Base-by-base conservation (phyloP, 2,329 filamentous ascomycete genomes). In the Aureobasidium lini region DNA sequence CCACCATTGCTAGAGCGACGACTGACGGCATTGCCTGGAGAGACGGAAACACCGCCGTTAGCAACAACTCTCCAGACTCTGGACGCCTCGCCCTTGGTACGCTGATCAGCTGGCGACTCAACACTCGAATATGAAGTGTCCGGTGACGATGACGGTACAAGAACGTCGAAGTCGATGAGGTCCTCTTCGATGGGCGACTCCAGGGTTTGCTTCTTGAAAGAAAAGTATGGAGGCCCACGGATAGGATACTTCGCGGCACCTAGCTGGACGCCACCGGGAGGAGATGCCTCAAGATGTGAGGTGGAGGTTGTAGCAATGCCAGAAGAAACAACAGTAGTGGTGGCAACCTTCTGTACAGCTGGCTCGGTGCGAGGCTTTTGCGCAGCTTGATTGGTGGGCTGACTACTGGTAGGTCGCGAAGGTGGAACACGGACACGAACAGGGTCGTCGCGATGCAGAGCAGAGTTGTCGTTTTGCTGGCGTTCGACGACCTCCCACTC, bases 141-240 rank as follows among this genome's bases (percentile, higher is more conserved):
- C 43, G 50, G 28, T 18, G 59, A 57, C 8, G 59, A 49, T 11
- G 42, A 57, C 48, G 62, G 64, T 1, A 60, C n/a, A 31, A 65
- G 62, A 15, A 61, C 59, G 28, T 63, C 58, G 59, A 69, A 66
- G 56, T 66, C 63, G 64, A 68, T 68, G 43, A 69, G 66, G 48
- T 68, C 64, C 57, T 61, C 64, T 48, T 49, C 57, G 4, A 62
- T 59, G 16, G 48, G 57, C 3, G 65, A 65, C 9, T 60, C 42
- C 43, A 66, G 63, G 48, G 64, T 64, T n/a, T 49, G 13, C 28
- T 61, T 62, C 15, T 39, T 50, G 5, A 37, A n/a, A 13, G 52
- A 13, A 1, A 56, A 18, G 31, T n/a, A 34, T 29, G 39, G 18
- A 28, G 52, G 52, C 1, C 52, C 52, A 18, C 52, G 40, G 3